A percentile compares a stretch with the other conserved stretches of the same genome.
phyloP scores from a whole-genome alignment of 306 rosid genomes.

The Malus fusca region DNA sequence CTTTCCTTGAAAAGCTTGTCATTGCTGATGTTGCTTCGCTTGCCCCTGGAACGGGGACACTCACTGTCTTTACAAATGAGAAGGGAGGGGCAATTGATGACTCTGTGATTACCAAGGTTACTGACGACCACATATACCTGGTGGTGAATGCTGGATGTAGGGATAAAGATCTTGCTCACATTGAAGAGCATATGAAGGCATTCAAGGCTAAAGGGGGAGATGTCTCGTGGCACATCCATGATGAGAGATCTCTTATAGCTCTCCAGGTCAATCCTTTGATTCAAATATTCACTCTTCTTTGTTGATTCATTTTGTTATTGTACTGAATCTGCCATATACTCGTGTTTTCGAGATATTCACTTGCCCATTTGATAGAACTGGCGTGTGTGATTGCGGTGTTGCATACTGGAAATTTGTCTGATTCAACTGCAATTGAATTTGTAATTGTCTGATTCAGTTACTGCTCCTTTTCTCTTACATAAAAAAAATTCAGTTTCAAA shows the following conservation, averaged over 20 bases:
- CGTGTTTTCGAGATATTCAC: not conserved
- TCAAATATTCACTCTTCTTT: not conserved
- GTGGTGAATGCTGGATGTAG: constrained; percentile 95
- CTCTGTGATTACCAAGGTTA: constrained; percentile 87
- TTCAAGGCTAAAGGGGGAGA: constrained; percentile 97
- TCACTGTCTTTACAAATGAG: constrained; percentile 88
- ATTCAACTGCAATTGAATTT: not conserved
- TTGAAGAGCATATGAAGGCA: constrained; percentile 87
- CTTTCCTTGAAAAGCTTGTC: constrained; percentile 81
- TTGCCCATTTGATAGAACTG: not conserved
- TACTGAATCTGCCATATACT: not conserved
- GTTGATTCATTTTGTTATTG: not conserved
- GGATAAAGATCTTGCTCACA: constrained; percentile 91
- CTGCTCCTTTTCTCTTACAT: not conserved
- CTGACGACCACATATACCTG: constrained; percentile 68
- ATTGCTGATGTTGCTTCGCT: constrained; percentile 85
- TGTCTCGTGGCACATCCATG: constrained; percentile 93
- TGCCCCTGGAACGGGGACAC: constrained; percentile 69
- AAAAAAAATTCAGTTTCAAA: not conserved
- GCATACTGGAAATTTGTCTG: not conserved
- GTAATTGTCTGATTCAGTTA: not conserved
- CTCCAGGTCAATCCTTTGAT: constrained; percentile 51
- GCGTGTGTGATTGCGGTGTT: not conserved
- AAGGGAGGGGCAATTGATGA: constrained; percentile 95
- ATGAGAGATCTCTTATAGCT: constrained; percentile 90